Conservation (phyloP, 73 alveolate species). For the Paramecium octaurelia region DNA sequence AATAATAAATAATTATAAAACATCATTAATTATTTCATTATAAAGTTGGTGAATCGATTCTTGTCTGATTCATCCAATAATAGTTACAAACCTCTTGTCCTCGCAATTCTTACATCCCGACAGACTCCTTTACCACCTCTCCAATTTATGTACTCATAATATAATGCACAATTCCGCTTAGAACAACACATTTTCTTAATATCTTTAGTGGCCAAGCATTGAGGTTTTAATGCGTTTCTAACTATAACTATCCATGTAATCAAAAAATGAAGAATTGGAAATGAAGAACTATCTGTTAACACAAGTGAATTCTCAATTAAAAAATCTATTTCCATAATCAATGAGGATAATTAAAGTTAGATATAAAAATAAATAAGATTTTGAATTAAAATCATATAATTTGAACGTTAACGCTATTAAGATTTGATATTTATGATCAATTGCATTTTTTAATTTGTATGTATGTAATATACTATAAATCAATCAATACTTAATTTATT, state of each 20-base stretch:
- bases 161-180: not conserved
- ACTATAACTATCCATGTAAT: not conserved
- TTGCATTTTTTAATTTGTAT: not conserved
- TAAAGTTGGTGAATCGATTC: not conserved
- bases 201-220: not conserved
- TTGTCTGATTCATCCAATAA: not conserved
- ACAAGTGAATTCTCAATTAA: not conserved
- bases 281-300: not conserved
- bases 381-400: not conserved
- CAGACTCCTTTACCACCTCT: not conserved
- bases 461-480: not conserved
- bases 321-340: not conserved
- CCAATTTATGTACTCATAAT: not conserved
- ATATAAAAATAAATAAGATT: not conserved
- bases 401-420: not conserved
- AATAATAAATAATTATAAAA: not conserved
- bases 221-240: not conserved
- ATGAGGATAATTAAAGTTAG: not conserved
- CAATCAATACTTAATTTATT: not conserved
- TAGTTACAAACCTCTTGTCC: not conserved
- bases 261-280: not conserved
- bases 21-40: not conserved
- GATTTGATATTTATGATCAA: not conserved
- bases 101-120: not conserved
- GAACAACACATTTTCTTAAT: not conserved